Base-by-base conservation (phyloP, 108 stramenopile species). In the Discostella stelligeroides region DNA sequence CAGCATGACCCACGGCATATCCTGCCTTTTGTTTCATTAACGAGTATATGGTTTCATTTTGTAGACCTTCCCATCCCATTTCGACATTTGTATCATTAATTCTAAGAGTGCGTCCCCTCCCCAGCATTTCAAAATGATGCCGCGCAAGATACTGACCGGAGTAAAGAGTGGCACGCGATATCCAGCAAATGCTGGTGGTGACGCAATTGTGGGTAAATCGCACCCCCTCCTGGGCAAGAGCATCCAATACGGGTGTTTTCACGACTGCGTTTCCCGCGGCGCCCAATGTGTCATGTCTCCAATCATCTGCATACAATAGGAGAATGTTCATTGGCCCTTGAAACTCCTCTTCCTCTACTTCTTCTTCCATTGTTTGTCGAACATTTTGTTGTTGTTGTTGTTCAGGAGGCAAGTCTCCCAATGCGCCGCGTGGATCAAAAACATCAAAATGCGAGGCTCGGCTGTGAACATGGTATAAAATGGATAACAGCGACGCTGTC, bases 181-280 rank as follows among this genome's bases (percentile, higher is more conserved):
- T 55, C 89, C 86, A 87, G 53, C 89, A 90, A 27, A 90, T 84
- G 45, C 77, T 72, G 1, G 89, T 84, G 0, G 89, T 90, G n/a
- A 87, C 89, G 42, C 71, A 78, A 68, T 87, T 87, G 41, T 84
- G 59, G 11, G 85, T 82, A 45, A 90, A 90, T 18, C 81, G 73
- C 15, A 90, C 84, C 0, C 89, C 89, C 39, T 86, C 75, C 60
- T 64, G 60, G 10, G 86, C 86, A 18, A 90, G 53, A 12, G 73
- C 68, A 64, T 85, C 78, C 13, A 90, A 69, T 58, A 76, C 72
- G 28, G 89, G 89, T 6, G 90, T 91, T 62, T 84, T 68, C 13
- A 91, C 83, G 47, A 83, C 53, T 13, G 72, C 72, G 56, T 80
- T 80, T 21, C 72, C 72, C 1, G 79, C 79, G 28, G 79, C 79